Conservation (phyloP, 1,139 yeast species). For the Arxiozyma slooffiae region DNA sequence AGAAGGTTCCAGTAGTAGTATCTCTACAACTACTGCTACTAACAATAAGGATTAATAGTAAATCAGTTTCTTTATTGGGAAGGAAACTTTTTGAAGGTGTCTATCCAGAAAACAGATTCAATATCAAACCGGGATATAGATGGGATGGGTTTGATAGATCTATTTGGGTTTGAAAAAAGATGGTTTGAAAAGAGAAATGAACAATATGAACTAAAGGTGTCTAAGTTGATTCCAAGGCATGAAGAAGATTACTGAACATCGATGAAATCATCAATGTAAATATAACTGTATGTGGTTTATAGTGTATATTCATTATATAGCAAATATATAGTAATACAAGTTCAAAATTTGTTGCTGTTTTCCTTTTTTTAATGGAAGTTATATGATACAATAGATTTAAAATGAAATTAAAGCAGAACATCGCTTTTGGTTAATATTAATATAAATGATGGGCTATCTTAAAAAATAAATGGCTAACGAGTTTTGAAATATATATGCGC, state of each 20-base stretch:
- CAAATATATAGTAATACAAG: not conserved
- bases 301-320: too few relatives aligned
- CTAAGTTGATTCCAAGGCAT: constrained; percentile 10
- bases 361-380: not conserved
- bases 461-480: not conserved
- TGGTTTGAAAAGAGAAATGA: constrained; percentile 52
- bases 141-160: constrained; percentile 95
- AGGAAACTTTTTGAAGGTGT: constrained; percentile 41
- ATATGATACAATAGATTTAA: too few relatives aligned
- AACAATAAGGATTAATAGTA: constrained; percentile 11
- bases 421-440: too few relatives aligned
- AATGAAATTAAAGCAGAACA: too few relatives aligned
- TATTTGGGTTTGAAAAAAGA: constrained; percentile 74
- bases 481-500: not conserved
- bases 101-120: constrained; percentile 62
- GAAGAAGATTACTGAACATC: not conserved
- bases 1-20: too few relatives aligned
- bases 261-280: not conserved
- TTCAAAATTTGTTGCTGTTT: not conserved
- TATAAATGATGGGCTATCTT: too few relatives aligned
- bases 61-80: constrained; percentile 32
- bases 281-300: not conserved
- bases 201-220: constrained; percentile 30
- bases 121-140: constrained; percentile 64
- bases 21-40: not conserved